A percentile compares a stretch with the other conserved stretches of the same genome.
Conservation (phyloP, 2,329 filamentous ascomycete genomes). For the Delphinella strobiligena region DNA sequence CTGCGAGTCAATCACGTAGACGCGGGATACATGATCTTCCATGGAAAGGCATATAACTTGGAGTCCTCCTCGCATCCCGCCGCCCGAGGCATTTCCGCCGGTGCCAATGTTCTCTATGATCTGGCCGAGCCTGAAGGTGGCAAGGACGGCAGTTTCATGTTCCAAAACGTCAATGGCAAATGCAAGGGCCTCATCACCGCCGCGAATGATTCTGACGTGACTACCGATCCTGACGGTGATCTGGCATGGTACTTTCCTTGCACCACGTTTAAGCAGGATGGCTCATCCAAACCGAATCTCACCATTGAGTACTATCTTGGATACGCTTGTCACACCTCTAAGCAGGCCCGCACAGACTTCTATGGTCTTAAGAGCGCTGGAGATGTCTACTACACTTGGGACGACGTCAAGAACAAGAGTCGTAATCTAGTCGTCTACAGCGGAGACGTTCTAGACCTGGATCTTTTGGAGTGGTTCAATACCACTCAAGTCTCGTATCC, state of each 20-base stretch:
- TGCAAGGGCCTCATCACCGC: slow-evolving; percentile 83
- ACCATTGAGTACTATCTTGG: slow-evolving; percentile 69
- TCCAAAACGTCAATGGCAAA: slow-evolving; percentile 95
- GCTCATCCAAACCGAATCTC: slow-evolving; percentile 63
- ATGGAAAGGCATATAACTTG: slow-evolving; percentile 81
- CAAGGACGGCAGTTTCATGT: slow-evolving; percentile 91
- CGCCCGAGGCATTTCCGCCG: slow-evolving; percentile 62
- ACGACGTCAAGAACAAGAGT: slow-evolving; percentile 77
- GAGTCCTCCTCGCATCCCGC: slow-evolving; percentile 64
- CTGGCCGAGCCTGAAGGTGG: slow-evolving; percentile 70
- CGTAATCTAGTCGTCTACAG: slow-evolving; percentile 92
- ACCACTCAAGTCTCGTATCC: slow-evolving; percentile 65
- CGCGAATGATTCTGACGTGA: slow-evolving; percentile 61
- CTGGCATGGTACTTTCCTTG: slow-evolving; percentile 98
- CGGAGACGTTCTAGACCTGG: slow-evolving; percentile 80
- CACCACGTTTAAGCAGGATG: slow-evolving; percentile 83
- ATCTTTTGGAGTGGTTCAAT: slow-evolving; percentile 87
- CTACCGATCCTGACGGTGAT: slow-evolving; percentile 59
- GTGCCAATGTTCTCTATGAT: slow-evolving; percentile 76
- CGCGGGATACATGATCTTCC: slow-evolving; percentile 85
- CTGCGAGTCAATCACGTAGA: slow-evolving; percentile 74
- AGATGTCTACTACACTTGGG: slow-evolving; percentile 93
- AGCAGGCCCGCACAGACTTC: slow-evolving; percentile 56
- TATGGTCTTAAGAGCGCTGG: slow-evolving; percentile 61
- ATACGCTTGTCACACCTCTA: slow-evolving; percentile 78